phyloP scores from a whole-genome alignment of 139 green algal genomes.

The Chlamydomonas applanata region DNA sequence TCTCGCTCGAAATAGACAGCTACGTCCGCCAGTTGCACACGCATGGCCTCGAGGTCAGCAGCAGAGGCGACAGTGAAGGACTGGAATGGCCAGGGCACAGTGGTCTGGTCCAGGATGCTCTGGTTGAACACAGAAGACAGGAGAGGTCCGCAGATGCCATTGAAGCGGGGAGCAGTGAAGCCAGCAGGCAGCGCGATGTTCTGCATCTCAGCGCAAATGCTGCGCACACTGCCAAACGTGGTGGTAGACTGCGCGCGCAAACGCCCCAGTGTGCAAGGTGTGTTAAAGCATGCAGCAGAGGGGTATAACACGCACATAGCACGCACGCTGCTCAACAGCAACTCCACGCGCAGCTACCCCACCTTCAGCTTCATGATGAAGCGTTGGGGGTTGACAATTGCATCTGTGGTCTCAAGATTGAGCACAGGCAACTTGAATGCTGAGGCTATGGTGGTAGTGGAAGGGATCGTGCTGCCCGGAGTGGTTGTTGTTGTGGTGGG shows the following conservation, averaged over 20 bases:
- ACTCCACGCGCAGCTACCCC: no score
- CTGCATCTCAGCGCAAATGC: constrained; percentile 43
- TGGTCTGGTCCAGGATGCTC: background rate
- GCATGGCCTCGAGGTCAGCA: constrained; percentile 47
- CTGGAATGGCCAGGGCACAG: constrained; percentile 35
- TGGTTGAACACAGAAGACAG: background rate
- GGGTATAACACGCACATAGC: no score
- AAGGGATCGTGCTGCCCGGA: no score
- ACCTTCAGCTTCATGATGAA: constrained; percentile 50
- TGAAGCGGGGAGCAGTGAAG: constrained; percentile 3
- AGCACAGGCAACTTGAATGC: no score
- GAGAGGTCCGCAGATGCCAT: constrained; percentile 11
- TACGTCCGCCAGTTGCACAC: constrained; percentile 12
- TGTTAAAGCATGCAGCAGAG: no score
- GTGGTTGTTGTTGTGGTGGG: no score
- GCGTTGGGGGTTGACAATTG: background rate
- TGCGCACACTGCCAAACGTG: constrained; percentile 10
- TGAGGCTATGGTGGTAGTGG: no score
- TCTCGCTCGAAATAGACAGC: constrained; percentile 57
- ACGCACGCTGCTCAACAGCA: no score
- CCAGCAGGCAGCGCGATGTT: background rate
- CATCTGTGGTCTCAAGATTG: no score
- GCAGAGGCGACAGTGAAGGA: constrained; percentile 33
- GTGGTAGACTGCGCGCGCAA: background rate
- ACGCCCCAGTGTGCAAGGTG: no score